phyloP scores from a whole-genome alignment of 371 early-diverging fungal species.

The Smittium mucronatum region DNA sequence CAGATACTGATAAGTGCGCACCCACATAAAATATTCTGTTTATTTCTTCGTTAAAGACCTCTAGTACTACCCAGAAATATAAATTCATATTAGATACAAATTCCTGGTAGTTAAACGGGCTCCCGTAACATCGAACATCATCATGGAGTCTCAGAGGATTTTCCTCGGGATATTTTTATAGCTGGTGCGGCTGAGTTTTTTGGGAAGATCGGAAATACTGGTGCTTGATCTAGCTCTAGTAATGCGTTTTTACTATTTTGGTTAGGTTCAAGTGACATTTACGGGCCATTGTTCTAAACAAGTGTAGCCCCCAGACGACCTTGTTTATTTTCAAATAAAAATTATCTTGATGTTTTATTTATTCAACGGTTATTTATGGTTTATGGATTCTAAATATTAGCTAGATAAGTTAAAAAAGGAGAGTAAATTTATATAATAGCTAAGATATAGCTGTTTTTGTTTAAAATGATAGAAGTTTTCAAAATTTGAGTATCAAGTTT shows the following conservation, averaged over 20 bases:
- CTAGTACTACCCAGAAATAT: not conserved
- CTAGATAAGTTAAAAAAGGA: not conserved
- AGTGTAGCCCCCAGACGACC: not conserved
- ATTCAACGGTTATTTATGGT: not conserved
- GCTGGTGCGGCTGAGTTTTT: not conserved
- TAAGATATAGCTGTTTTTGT: not conserved
- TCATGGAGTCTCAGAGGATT: not conserved
- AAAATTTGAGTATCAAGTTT: not conserved
- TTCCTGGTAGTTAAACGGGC: not conserved
- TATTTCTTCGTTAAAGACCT: not conserved
- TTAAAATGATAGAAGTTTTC: not conserved
- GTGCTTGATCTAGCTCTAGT: not conserved
- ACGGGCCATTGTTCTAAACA: not conserved
- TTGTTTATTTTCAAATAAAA: not conserved
- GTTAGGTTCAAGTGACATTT: not conserved
- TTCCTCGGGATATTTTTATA: not conserved
- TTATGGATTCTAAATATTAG: not conserved
- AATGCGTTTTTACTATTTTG: not conserved
- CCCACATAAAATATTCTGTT: not conserved
- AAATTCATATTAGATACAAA: constrained; percentile 1
- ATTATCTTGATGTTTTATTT: not conserved
- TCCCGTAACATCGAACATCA: not conserved
- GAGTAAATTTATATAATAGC: not conserved
- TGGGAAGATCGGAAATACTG: not conserved
- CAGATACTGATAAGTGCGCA: not conserved